Percentiles rank a stretch among this genome's conserved stretches.
Conservation (phyloP, 2,329 filamentous ascomycete species). For the Lasiodiplodia citricola region DNA sequence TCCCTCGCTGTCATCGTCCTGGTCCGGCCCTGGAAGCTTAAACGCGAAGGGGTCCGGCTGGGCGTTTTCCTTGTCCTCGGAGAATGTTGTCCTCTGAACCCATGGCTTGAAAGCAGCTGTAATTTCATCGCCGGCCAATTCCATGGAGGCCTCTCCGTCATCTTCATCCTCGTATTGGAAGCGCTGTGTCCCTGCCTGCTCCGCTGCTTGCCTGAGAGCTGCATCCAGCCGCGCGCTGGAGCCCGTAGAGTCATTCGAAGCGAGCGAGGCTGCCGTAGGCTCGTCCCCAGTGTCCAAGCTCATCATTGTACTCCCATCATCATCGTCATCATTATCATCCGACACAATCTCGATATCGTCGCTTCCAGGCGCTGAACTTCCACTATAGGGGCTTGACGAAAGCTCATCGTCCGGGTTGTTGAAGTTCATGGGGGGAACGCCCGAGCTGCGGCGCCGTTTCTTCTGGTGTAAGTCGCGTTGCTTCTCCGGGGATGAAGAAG, state of each 20-base stretch:
- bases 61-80: slow-evolving; percentile 23
- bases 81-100: slow-evolving; percentile 61
- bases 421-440: slow-evolving; percentile 67
- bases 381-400: slow-evolving; percentile 80
- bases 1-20: slow-evolving; percentile 55
- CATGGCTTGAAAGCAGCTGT: slow-evolving; percentile 77
- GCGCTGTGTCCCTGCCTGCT: slow-evolving; percentile 74
- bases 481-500: slow-evolving; percentile 65
- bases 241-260: slow-evolving; percentile 62
- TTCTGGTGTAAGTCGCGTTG: slow-evolving; percentile 70
- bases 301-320: slow-evolving; percentile 80
- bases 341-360: slow-evolving; percentile 63
- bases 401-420: slow-evolving; percentile 68
- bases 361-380: slow-evolving; percentile 45
- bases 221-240: slow-evolving; percentile 79
- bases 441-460: slow-evolving; percentile 66
- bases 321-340: slow-evolving; percentile 55
- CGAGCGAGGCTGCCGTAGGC: slow-evolving; percentile 67
- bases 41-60: slow-evolving; percentile 29
- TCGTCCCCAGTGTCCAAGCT: slow-evolving; percentile 73
- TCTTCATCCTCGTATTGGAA: slow-evolving; percentile 65
- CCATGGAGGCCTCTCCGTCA: slow-evolving; percentile 56
- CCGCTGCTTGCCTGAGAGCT: slow-evolving; percentile 75
- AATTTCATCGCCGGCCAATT: slow-evolving; percentile 67
- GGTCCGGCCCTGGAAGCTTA: slow-evolving; percentile 30